A percentile compares a stretch with the other conserved stretches of the same genome.
These are phyloP conservation scores for Eragrostis nindensis DNA, from an alignment of 176 grass and related monocot genomes.

Conservation along the genomic window DNA sequence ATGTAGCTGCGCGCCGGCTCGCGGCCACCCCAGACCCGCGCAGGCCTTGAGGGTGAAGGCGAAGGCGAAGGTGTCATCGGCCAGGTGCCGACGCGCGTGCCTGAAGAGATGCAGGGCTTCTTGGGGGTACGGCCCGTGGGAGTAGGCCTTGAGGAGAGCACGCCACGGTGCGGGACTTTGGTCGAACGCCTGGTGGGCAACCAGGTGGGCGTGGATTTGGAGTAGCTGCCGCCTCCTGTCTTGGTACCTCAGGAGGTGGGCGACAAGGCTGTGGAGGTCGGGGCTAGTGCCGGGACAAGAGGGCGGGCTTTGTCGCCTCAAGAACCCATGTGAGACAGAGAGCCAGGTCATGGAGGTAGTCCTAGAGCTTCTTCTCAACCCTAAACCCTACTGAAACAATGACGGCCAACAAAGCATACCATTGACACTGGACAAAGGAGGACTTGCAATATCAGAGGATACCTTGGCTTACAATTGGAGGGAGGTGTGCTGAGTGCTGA, in stretches of 20 bases:
- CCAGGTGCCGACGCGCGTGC: conserved; percentile 26
- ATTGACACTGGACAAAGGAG: background rate
- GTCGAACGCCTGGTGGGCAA: conserved; percentile 57
- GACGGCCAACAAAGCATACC: background rate
- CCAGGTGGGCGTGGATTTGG: conserved; percentile 56
- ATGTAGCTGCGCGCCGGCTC: conserved; percentile 46
- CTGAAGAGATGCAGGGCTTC: conserved; percentile 65
- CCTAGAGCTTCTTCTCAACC: background rate
- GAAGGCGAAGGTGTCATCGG: conserved; percentile 57
- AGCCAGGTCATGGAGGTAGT: conserved; percentile 37
- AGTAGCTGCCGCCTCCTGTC: conserved; percentile 33
- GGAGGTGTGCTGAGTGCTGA: background rate
- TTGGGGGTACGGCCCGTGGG: conserved; percentile 46
- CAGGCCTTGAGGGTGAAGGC: conserved; percentile 50
- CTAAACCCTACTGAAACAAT: background rate
- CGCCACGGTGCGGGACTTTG: conserved; percentile 49
- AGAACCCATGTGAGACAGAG: background rate
- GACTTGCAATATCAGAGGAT: background rate
- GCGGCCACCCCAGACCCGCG: conserved; percentile 20
- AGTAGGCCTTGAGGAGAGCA: conserved; percentile 60
- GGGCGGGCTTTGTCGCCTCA: background rate
- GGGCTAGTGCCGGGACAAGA: background rate
- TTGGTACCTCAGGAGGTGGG: conserved; percentile 49
- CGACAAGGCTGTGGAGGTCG: conserved; percentile 19
- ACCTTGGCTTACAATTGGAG: background rate